phyloP scores from a whole-genome alignment of 305 asterid genomes.

The Ilex paraguariensis region DNA sequence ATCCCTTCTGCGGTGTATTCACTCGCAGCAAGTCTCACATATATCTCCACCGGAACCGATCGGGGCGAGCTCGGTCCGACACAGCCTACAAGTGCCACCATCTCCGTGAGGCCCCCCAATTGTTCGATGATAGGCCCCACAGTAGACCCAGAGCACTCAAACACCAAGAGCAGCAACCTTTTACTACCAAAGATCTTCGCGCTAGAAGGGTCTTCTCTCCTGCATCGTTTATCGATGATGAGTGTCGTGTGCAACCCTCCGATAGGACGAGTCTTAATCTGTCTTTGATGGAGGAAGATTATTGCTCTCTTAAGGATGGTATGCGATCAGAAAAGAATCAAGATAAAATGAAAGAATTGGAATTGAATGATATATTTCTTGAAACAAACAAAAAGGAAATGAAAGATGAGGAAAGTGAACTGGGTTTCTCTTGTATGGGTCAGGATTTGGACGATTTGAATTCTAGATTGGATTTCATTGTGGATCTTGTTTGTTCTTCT shows the following conservation, averaged over 20 bases:
- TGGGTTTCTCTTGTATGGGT: not conserved
- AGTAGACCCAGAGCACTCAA: constrained; percentile 10
- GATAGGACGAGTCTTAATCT: not conserved
- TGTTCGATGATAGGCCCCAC: constrained; percentile 6
- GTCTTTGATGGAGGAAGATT: not conserved
- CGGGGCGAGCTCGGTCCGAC: constrained; percentile 29
- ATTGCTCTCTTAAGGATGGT: not conserved
- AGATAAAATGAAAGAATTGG: not conserved
- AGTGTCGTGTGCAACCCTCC: not conserved
- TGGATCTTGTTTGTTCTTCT: constrained; percentile 1
- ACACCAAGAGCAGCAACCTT: constrained; percentile 15
- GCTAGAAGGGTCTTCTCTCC: constrained; percentile 51
- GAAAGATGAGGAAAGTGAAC: not conserved
- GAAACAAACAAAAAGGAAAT: not conserved
- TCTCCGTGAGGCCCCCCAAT: not conserved
- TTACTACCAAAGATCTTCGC: constrained; percentile 45
- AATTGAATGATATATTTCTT: constrained; percentile 10
- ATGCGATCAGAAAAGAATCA: not conserved
- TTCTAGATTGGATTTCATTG: not conserved
- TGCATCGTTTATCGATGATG: constrained; percentile 12
- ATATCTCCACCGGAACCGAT: constrained; percentile 26
- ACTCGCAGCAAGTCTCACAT: constrained; percentile 50
- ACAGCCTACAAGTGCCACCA: not conserved
- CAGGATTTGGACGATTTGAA: constrained; percentile 4
- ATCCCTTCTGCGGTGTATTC: constrained; percentile 14